These are phyloP conservation scores for Tephrocybe rancida DNA, from an alignment of 768 basidiomycete genomes.

Conservation along the genomic window DNA sequence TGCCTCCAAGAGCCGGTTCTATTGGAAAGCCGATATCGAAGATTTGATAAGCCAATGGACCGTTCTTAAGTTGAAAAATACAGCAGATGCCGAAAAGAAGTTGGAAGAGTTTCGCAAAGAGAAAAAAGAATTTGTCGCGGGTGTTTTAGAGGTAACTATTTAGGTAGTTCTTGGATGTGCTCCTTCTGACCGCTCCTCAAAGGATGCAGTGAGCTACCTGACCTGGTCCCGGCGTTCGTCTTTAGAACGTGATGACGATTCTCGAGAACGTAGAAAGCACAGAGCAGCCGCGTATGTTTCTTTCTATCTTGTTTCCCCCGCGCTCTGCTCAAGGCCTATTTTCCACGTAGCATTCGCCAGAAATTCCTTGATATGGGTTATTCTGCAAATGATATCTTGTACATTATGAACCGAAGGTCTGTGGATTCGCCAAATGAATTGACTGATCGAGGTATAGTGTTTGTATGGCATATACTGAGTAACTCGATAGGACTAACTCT, in stretches of 20 bases:
- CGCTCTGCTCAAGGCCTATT: background rate
- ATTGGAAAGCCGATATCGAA: slow-evolving; percentile 33
- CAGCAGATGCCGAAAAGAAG: no score
- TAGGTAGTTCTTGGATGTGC: no score
- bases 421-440: slow-evolving; percentile 15
- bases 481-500: no score
- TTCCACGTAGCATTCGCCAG: slow-evolving; percentile 17
- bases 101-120: slow-evolving; percentile 25
- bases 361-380: slow-evolving; percentile 23
- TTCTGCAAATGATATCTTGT: slow-evolving; percentile 10
- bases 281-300: slow-evolving; percentile 15
- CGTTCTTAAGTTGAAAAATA: slow-evolving; percentile 19
- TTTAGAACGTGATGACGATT: background rate
- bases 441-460: slow-evolving; percentile 27
- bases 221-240: slow-evolving; percentile 10
- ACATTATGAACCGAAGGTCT: background rate
- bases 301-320: background rate
- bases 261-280: background rate
- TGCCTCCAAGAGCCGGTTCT: slow-evolving; percentile 28
- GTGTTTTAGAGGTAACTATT: background rate
- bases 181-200: no score
- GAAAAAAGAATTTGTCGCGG: slow-evolving; percentile 16
- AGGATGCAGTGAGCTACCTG: slow-evolving; percentile 12
- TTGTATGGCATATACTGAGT: background rate
- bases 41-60: slow-evolving; percentile 20